phyloP scores from a whole-genome alignment of 2,329 filamentous ascomycete genomes.

The Phyllachora maydis region DNA sequence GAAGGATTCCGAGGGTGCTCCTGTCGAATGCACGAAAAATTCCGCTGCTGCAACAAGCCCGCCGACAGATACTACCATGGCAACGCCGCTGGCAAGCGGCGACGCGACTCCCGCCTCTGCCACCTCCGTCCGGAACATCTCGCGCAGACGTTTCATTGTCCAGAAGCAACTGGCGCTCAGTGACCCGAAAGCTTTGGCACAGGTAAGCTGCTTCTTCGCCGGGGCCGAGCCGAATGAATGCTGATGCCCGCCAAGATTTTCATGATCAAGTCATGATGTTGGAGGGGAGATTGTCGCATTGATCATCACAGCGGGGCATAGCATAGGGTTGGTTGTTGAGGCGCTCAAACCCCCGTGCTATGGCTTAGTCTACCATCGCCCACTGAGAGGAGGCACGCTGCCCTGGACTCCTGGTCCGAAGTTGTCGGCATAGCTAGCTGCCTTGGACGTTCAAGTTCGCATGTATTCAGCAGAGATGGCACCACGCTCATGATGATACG shows the following conservation, averaged over 20 bases:
- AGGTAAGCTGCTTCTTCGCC: conserved; percentile 30
- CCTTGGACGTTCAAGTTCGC: no score
- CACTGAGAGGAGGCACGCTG: no score
- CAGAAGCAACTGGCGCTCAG: conserved; percentile 72
- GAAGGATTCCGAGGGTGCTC: conserved; percentile 5
- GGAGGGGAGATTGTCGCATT: no score
- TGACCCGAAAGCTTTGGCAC: conserved; percentile 66
- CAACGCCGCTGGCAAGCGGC: conserved; percentile 20
- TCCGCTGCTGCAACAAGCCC: conserved; percentile 12
- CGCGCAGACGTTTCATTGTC: conserved; percentile 65
- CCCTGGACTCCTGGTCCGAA: no score
- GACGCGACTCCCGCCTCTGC: conserved; percentile 8
- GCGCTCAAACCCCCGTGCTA: no score
- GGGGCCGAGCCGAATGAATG: not conserved
- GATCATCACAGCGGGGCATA: no score
- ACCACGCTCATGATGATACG: no score
- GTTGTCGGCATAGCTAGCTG: no score
- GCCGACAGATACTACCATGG: conserved; percentile 20
- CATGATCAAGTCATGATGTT: conserved; percentile 44
- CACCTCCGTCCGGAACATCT: conserved; percentile 43
- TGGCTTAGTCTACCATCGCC: no score
- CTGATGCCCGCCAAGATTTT: conserved; percentile 31
- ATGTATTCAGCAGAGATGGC: no score
- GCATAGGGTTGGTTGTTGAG: no score
- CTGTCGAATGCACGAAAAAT: conserved; percentile 1